Percentiles rank a stretch among this genome's conserved stretches.
Conservation (phyloP, 345 rosid species). For the Salix suchowensis region DNA sequence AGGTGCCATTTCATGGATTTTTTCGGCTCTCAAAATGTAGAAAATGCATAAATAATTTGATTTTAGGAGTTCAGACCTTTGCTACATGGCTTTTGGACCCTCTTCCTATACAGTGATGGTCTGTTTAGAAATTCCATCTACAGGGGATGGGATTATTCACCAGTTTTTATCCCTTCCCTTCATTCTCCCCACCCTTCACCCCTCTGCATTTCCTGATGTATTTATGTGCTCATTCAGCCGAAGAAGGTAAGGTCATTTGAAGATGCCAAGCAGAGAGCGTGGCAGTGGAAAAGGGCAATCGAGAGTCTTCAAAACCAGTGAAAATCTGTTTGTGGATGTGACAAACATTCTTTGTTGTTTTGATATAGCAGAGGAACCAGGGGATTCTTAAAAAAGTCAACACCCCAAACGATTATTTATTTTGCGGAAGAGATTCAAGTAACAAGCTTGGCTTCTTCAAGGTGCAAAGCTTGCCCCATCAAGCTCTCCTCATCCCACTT, state of each 20-base stretch:
- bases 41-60: neutral
- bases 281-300: constrained; percentile 91
- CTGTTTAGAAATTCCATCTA: neutral
- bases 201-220: constrained; percentile 11
- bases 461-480: constrained; percentile 5
- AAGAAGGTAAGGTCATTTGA: constrained; percentile 92
- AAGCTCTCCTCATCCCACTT: neutral
- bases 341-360: constrained; percentile 23
- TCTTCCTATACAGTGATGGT: neutral
- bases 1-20: neutral
- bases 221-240: constrained; percentile 49
- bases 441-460: constrained; percentile 20
- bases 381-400: constrained; percentile 12
- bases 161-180: neutral
- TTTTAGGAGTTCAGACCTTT: neutral
- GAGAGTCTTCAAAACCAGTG: constrained; percentile 86
- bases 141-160: neutral
- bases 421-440: constrained; percentile 20
- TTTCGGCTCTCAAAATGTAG: neutral
- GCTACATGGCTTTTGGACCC: neutral
- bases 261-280: constrained; percentile 86
- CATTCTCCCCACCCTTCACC: neutral
- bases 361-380: constrained; percentile 19
- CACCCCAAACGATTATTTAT: constrained; percentile 20
- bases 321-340: constrained; percentile 16